A percentile compares a stretch with the other conserved stretches of the same genome.
Conservation (phyloP, 495 filamentous ascomycete genomes). For the Daldinia vernicosa region DNA sequence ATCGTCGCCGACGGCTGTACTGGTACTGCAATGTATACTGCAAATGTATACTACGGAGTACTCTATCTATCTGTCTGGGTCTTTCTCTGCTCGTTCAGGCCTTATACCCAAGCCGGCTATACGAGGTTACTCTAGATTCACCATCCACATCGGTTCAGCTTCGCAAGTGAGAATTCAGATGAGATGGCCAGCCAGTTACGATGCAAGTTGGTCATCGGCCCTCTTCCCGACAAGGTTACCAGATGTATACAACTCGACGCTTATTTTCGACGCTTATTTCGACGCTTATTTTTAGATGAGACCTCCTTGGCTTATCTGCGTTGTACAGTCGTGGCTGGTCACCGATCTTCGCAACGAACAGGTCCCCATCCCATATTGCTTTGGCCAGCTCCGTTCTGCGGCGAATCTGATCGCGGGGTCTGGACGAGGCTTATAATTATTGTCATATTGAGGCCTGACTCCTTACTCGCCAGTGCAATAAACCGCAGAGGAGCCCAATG, state of each 20-base stretch:
- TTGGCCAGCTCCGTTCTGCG: slow-evolving; percentile 38
- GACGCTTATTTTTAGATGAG: slow-evolving; percentile 20
- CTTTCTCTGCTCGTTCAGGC: neutral
- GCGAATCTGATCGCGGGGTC: slow-evolving; percentile 42
- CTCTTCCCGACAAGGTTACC: slow-evolving; percentile 24
- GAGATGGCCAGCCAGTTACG: slow-evolving; percentile 5
- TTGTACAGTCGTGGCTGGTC: slow-evolving; percentile 36
- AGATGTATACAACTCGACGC: slow-evolving; percentile 24
- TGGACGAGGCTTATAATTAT: slow-evolving; percentile 44
- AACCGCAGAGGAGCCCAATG: slow-evolving; percentile 39
- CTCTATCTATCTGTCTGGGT: neutral
- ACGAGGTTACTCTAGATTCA: slow-evolving; percentile 27
- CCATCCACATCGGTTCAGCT: slow-evolving; percentile 3
- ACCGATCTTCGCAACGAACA: slow-evolving; percentile 41
- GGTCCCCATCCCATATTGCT: slow-evolving; percentile 35
- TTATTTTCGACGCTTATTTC: no score
- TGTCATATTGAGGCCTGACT: slow-evolving; percentile 40
- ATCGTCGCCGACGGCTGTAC: slow-evolving; percentile 30
- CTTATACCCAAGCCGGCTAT: slow-evolving; percentile 8
- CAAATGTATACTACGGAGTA: neutral
- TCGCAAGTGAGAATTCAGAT: slow-evolving; percentile 12
- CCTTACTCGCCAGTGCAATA: slow-evolving; percentile 38
- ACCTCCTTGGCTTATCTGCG: slow-evolving; percentile 29
- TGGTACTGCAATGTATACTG: neutral
- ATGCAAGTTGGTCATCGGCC: slow-evolving; percentile 18